These are phyloP conservation scores for Furcasterigmium sp. DNA, from an alignment of 2,329 filamentous ascomycete species.

Conservation along the genomic window DNA sequence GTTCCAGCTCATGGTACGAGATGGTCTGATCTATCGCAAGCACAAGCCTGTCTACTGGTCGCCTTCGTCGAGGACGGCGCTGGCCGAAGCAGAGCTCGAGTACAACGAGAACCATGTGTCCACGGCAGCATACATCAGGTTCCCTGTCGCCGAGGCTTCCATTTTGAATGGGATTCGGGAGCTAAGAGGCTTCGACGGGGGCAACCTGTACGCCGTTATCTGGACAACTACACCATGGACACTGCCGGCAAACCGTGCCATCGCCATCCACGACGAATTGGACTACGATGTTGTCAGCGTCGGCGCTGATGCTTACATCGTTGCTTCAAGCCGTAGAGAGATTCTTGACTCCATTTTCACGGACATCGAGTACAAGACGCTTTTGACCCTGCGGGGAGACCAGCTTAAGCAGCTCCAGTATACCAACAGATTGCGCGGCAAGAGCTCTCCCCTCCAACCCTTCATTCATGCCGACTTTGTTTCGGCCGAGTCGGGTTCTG, in stretches of 20 bases:
- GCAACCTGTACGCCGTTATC: conserved; percentile 70
- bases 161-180: conserved; percentile 27
- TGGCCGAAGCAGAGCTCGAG: conserved; percentile 81
- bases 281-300: conserved; percentile 65
- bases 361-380: conserved; percentile 35
- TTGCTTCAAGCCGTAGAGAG: conserved; percentile 68
- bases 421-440: conserved; percentile 62
- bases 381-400: conserved; percentile 57
- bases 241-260: conserved; percentile 83
- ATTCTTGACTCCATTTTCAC: conserved; percentile 45
- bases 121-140: conserved; percentile 72
- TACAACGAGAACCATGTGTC: conserved; percentile 73
- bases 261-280: conserved; percentile 73
- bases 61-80: conserved; percentile 68
- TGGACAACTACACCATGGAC: conserved; percentile 99
- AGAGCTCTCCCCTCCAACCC: conserved; percentile 52
- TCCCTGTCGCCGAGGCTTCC: conserved; percentile 55
- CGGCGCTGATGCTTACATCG: conserved; percentile 55
- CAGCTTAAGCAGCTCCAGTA: conserved; percentile 64
- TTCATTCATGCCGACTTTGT: conserved; percentile 87
- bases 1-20: conserved; percentile 69
- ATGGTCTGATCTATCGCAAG: conserved; percentile 69
- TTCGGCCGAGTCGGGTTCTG: conserved; percentile 82
- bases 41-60: conserved; percentile 88
- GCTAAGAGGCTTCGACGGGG: conserved; percentile 23